A percentile compares a stretch with the other conserved stretches of the same genome.
Conservation (phyloP, 225 moss, liverwort and hornwort genomes). For the Pseudoscleropodium purum region DNA sequence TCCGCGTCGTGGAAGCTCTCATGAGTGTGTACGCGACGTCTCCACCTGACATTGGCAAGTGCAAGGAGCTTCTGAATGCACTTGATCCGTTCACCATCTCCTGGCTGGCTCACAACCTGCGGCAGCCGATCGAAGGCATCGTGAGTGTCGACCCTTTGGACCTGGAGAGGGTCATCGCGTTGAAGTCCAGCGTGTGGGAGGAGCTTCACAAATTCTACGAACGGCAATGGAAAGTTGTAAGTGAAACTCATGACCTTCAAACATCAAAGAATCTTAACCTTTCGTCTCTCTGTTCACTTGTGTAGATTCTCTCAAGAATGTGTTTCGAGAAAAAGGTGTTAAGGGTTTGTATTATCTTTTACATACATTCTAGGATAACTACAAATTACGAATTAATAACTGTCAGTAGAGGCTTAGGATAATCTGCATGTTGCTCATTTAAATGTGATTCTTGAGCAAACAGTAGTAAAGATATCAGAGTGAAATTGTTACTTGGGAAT, state of each 20-base stretch:
- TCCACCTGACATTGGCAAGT: constrained; percentile 38
- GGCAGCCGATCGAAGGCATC: constrained; percentile 48
- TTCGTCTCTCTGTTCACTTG: background rate
- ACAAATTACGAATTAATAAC: background rate
- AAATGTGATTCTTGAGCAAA: background rate
- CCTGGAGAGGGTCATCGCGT: constrained; percentile 33
- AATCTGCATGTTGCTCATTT: background rate
- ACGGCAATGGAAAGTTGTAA: constrained; percentile 89
- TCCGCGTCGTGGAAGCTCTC: constrained; percentile 52
- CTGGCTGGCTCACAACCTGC: constrained; percentile 54
- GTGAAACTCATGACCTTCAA: background rate
- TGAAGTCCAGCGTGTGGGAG: constrained; percentile 49
- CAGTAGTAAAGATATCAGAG: background rate
- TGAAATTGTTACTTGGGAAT: background rate
- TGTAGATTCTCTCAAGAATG: background rate
- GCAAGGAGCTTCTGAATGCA: constrained; percentile 54
- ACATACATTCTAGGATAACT: background rate
- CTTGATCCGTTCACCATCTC: constrained; percentile 68
- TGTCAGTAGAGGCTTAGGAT: background rate
- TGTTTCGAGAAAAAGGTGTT: background rate
- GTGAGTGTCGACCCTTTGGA: constrained; percentile 54
- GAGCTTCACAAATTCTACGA: constrained; percentile 70
- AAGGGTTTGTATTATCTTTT: background rate
- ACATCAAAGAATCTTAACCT: background rate
- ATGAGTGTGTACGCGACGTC: constrained; percentile 27